Percentiles rank a stretch among this genome's conserved stretches.
phyloP scores from a whole-genome alignment of 176 grass and related monocot species.

The Cenchrus fungigraminus region DNA sequence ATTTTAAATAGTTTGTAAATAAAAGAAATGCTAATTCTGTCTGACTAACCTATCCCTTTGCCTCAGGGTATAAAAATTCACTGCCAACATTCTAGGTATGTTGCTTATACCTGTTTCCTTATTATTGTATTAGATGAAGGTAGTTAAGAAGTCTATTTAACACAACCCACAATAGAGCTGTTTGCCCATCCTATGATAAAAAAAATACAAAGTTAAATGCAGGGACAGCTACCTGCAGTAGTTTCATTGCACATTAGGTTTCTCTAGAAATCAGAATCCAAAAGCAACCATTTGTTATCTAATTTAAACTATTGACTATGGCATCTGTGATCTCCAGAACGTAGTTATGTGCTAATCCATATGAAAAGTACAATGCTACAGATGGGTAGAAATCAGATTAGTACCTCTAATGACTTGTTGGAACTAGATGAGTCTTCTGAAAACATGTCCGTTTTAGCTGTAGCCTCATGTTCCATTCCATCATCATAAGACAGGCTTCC shows the following conservation, averaged over 20 bases:
- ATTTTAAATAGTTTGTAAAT: slow-evolving; percentile 16
- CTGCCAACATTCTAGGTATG: not conserved
- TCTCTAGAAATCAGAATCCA: slow-evolving; percentile 15
- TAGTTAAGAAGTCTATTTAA: not conserved
- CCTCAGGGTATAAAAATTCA: not conserved
- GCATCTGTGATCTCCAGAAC: not conserved
- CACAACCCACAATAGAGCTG: not conserved
- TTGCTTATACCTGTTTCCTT: not conserved
- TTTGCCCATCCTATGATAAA: not conserved
- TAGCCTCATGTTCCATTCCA: slow-evolving; percentile 33
- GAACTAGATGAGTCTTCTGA: slow-evolving; percentile 41
- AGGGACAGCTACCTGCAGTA: not conserved
- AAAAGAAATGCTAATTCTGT: not conserved
- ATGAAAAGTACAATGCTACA: not conserved
- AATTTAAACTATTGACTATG: not conserved
- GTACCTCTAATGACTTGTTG: slow-evolving; percentile 43
- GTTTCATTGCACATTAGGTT: slow-evolving; percentile 18
- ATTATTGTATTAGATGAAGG: slow-evolving; percentile 9
- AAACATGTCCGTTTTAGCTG: slow-evolving; percentile 42
- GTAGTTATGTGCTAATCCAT: not conserved
- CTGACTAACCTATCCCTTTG: no score
- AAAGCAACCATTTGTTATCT: slow-evolving; percentile 15
- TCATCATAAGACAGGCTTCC: slow-evolving; percentile 36
- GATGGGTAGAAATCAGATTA: slow-evolving; percentile 12
- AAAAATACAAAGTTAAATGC: not conserved